Evolutionary conservation across 257 asterid genomes (phyloP).

Genomic region (Schizonepeta tenuifolia): DNA sequence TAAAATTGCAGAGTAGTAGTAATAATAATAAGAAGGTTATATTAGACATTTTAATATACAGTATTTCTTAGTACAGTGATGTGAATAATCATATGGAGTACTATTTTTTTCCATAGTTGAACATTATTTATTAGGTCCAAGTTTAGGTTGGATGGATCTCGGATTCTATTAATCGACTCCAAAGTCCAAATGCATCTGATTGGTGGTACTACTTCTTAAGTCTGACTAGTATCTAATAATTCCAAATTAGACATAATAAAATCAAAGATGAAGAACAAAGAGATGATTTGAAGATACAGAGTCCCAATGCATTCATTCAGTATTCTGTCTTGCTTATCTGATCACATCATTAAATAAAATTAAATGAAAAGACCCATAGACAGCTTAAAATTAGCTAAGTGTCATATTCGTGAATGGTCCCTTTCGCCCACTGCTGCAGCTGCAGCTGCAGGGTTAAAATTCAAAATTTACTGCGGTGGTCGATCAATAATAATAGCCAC

Average conservation of each 20-base stretch:
- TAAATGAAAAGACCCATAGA: conserved; percentile 30
- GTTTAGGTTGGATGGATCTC: conserved; percentile 1
- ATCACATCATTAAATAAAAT: conserved; percentile 35
- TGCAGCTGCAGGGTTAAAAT: conserved; percentile 20
- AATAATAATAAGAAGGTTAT: too few relatives aligned
- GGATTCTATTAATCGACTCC: not conserved
- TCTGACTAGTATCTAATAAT: not conserved
- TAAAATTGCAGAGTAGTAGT: too few relatives aligned
- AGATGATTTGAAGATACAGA: not conserved
- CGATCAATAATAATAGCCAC: not conserved
- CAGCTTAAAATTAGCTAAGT: conserved; percentile 37
- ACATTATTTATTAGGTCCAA: not conserved
- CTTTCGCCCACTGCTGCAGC: conserved; percentile 24
- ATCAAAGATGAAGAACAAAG: not conserved
- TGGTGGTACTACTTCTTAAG: not conserved
- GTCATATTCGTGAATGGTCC: conserved; percentile 53
- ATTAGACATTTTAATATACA: too few relatives aligned
- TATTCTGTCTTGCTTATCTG: conserved; percentile 29
- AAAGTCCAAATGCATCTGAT: not conserved
- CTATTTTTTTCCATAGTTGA: too few relatives aligned
- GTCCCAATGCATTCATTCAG: conserved; percentile 37
- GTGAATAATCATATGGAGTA: too few relatives aligned
- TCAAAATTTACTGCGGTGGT: conserved; percentile 29
- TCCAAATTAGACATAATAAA: not conserved
- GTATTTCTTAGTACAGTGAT: too few relatives aligned